phyloP scores from a whole-genome alignment of 805 yeast genomes.

The Wickerhamiella dianesei region DNA sequence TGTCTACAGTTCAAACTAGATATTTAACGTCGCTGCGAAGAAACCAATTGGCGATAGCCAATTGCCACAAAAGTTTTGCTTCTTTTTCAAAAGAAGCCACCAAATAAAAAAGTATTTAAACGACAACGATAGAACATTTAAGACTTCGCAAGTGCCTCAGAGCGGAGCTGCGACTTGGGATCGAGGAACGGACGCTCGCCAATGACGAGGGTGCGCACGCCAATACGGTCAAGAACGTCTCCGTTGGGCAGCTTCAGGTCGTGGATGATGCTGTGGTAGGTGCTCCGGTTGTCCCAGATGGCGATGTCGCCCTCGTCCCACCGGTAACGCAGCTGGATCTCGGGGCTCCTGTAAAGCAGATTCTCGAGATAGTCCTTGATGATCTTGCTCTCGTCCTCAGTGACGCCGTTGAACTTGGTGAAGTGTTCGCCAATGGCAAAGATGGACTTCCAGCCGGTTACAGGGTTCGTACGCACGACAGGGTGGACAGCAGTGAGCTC shows the following conservation, averaged over 20 bases:
- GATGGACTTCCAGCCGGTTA: conserved; percentile 45
- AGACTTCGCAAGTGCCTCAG: background rate
- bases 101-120: no score
- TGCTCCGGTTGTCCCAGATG: conserved; percentile 44
- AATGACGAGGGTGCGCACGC: conserved; percentile 16
- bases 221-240: conserved; percentile 13
- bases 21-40: no score
- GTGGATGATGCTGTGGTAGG: conserved; percentile 34
- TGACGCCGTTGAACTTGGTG: conserved; percentile 36
- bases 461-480: conserved; percentile 47
- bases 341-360: conserved; percentile 11
- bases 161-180: conserved; percentile 4
- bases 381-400: conserved; percentile 35
- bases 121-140: no score
- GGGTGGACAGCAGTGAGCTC: conserved; percentile 39
- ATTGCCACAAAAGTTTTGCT: no score
- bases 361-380: conserved; percentile 31
- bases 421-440: conserved; percentile 37
- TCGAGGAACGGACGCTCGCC: conserved; percentile 19
- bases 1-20: no score
- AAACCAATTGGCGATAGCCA: no score
- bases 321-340: conserved; percentile 26
- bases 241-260: conserved; percentile 4
- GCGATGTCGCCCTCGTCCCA: conserved; percentile 42
- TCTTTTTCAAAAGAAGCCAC: no score